phyloP scores from a whole-genome alignment of 345 rosid species.

The Leavenworthia alabamica region DNA sequence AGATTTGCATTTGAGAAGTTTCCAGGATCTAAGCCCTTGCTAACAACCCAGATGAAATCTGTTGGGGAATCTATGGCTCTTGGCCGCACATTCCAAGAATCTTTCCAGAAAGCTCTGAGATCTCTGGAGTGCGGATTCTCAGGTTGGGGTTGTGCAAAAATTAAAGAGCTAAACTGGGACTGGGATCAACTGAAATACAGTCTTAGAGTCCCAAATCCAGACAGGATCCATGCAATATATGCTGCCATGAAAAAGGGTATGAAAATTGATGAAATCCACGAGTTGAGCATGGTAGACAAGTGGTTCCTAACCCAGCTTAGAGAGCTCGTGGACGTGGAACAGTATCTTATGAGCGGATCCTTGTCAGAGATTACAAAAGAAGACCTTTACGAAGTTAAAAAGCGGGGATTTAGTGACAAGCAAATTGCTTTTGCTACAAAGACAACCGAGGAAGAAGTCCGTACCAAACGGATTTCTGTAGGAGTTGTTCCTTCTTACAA shows the following conservation, averaged over 20 bases:
- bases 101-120: slow-evolving; percentile 89
- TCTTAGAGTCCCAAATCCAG: slow-evolving; percentile 85
- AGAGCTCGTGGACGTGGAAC: slow-evolving; percentile 86
- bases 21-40: slow-evolving; percentile 83
- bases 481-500: slow-evolving; percentile 84
- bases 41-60: slow-evolving; percentile 96
- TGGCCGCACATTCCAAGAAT: slow-evolving; percentile 94
- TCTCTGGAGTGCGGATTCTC: slow-evolving; percentile 77
- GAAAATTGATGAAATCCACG: slow-evolving; percentile 77
- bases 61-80: slow-evolving; percentile 96
- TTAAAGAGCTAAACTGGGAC: slow-evolving; percentile 83
- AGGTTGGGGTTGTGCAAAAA: slow-evolving; percentile 84
- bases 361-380: slow-evolving; percentile 69
- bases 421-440: slow-evolving; percentile 92
- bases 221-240: slow-evolving; percentile 74
- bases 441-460: slow-evolving; percentile 78
- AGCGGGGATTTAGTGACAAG: slow-evolving; percentile 86
- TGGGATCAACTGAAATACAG: slow-evolving; percentile 84
- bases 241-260: slow-evolving; percentile 97
- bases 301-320: slow-evolving; percentile 93
- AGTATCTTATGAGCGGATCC: slow-evolving; percentile 55
- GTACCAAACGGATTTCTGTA: slow-evolving; percentile 49
- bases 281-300: slow-evolving; percentile 77
- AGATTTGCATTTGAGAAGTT: slow-evolving; percentile 97
- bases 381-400: slow-evolving; percentile 72